Percentiles rank a stretch among this genome's conserved stretches.
Evolutionary conservation across 2,329 filamentous ascomycete species (phyloP).

Genomic region (Fusarium neocosmosporiellum): DNA sequence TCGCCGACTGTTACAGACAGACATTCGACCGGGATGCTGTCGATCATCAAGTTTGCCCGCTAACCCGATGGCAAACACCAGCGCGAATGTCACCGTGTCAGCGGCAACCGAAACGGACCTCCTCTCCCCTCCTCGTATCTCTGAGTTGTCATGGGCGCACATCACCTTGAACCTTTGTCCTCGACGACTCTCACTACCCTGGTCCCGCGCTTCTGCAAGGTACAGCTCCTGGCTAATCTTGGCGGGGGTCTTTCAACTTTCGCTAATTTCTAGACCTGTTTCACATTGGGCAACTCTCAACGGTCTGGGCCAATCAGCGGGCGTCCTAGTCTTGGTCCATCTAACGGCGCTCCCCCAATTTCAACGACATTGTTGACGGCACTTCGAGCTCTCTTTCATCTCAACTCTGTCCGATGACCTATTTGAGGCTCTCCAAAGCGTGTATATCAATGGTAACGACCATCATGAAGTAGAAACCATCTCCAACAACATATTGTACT

Average conservation of each 20-base stretch:
- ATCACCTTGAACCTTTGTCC: background rate
- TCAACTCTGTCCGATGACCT: background rate
- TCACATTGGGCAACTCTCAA: slow-evolving; percentile 25
- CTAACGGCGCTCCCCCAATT: slow-evolving; percentile 7
- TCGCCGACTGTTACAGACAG: slow-evolving; percentile 26
- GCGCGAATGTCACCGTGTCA: background rate
- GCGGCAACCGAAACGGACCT: slow-evolving; percentile 16
- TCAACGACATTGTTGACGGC: slow-evolving; percentile 1
- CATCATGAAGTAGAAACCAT: background rate
- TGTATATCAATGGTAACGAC: background rate
- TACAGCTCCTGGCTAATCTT: slow-evolving; percentile 28
- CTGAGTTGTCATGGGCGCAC: slow-evolving; percentile 8
- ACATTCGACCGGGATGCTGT: background rate
- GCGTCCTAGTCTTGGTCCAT: background rate
- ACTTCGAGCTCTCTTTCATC: background rate
- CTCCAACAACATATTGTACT: background rate
- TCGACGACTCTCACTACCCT: background rate
- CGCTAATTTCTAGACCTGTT: slow-evolving; percentile 32
- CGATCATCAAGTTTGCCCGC: background rate
- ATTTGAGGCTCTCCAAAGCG: background rate
- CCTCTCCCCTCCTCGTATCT: background rate
- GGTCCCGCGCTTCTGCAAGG: slow-evolving; percentile 32
- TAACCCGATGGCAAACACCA: background rate
- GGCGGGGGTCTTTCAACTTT: slow-evolving; percentile 20
- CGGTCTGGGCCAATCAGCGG: slow-evolving; percentile 24